phyloP scores from a whole-genome alignment of 495 filamentous ascomycete genomes.

The Talaromyces adpressus region DNA sequence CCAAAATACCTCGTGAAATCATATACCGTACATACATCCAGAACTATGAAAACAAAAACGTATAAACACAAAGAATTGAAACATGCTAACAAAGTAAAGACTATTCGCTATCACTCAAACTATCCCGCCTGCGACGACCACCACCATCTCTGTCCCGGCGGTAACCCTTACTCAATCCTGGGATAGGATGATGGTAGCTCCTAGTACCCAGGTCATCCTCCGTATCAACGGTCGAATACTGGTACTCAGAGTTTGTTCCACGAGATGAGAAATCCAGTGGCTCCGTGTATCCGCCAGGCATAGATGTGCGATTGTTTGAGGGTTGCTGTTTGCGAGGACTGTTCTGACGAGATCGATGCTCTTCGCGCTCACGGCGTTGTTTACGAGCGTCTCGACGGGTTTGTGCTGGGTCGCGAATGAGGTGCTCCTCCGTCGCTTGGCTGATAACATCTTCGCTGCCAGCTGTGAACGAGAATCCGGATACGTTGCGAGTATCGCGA shows the following conservation, averaged over 20 bases:
- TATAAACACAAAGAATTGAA: not conserved
- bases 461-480: slow-evolving; percentile 42
- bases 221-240: slow-evolving; percentile 43
- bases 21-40: slow-evolving; percentile 3
- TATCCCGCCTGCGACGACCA: slow-evolving; percentile 35
- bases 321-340: slow-evolving; percentile 31
- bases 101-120: slow-evolving; percentile 48
- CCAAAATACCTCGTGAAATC: not conserved
- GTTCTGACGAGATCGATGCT: slow-evolving; percentile 27
- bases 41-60: not conserved
- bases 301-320: slow-evolving; percentile 18
- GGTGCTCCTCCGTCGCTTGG: slow-evolving; percentile 46
- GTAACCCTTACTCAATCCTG: slow-evolving; percentile 55
- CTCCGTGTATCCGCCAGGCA: slow-evolving; percentile 52
- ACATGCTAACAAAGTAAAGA: not conserved
- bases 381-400: slow-evolving; percentile 26
- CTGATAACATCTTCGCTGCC: slow-evolving; percentile 48
- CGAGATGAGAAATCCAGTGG: slow-evolving; percentile 43
- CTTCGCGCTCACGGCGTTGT: slow-evolving; percentile 7
- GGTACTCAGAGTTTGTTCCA: slow-evolving; percentile 35
- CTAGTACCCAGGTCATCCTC: slow-evolving; percentile 66
- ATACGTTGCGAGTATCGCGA: slow-evolving; percentile 20
- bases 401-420: slow-evolving; percentile 28
- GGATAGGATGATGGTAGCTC: slow-evolving; percentile 73
- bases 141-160: slow-evolving; percentile 30